Evolutionary conservation across 73 alveolate species (phyloP).

Genomic region (Uronychia setigera): DNA sequence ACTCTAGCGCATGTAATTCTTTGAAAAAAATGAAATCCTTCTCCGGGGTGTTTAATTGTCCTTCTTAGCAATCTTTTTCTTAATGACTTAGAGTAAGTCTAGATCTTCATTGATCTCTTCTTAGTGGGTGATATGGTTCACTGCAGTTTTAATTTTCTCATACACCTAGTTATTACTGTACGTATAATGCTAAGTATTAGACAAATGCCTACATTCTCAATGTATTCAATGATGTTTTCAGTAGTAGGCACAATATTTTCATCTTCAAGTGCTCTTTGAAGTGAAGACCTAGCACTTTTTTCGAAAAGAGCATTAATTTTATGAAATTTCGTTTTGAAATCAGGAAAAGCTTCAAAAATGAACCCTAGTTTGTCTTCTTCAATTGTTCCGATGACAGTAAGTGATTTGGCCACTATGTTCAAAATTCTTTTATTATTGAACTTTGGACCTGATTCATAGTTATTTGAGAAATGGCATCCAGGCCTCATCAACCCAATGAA

Average conservation of each 20-base stretch:
- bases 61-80: neutral
- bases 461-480: conserved; percentile 61
- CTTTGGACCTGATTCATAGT: conserved; percentile 17
- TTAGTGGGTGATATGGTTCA: neutral
- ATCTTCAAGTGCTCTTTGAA: neutral
- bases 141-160: neutral
- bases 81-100: neutral
- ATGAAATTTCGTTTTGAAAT: conserved; percentile 31
- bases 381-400: conserved; percentile 50
- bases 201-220: neutral
- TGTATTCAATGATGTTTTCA: neutral
- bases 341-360: conserved; percentile 67
- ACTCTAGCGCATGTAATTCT: neutral
- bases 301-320: conserved; percentile 18
- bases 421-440: conserved; percentile 41
- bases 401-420: conserved; percentile 52
- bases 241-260: neutral
- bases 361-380: conserved; percentile 27
- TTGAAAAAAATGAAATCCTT: too few species aligned
- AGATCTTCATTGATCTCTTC: neutral
- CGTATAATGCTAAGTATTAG: neutral
- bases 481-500: conserved; percentile 33
- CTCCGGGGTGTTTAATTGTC: too few species aligned
- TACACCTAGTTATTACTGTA: neutral
- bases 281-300: neutral